Conservation (phyloP, 768 basidiomycete species). For the Boletus speciosus region DNA sequence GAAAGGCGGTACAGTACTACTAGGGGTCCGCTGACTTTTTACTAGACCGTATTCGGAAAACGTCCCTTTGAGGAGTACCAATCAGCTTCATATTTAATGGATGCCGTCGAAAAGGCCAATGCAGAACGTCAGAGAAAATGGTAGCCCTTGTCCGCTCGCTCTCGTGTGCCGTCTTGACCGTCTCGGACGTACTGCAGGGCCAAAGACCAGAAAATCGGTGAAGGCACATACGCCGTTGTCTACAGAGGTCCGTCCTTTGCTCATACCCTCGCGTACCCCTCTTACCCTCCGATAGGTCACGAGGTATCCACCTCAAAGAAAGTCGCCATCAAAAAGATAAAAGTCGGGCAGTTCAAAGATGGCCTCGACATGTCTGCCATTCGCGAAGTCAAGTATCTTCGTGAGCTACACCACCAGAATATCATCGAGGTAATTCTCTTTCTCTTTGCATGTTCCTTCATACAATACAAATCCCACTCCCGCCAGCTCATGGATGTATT, state of each 20-base stretch:
- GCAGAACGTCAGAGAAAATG: constrained; percentile 67
- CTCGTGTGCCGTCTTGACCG: constrained; percentile 5
- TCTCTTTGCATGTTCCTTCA: background rate
- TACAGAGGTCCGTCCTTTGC: constrained; percentile 64
- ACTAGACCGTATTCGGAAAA: background rate
- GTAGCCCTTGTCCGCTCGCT: constrained; percentile 32
- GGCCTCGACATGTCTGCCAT: constrained; percentile 99
- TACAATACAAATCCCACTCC: background rate
- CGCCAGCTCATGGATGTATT: constrained; percentile 93
- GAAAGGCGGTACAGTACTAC: background rate
- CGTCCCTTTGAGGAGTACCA: background rate
- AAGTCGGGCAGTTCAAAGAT: constrained; percentile 94
- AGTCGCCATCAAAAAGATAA: constrained; percentile 98
- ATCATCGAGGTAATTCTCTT: constrained; percentile 73
- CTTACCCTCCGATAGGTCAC: constrained; percentile 46
- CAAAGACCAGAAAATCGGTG: constrained; percentile 80
- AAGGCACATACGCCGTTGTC: constrained; percentile 95
- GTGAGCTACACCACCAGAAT: constrained; percentile 91
- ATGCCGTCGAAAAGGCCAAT: constrained; percentile 80
- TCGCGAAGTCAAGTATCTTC: constrained; percentile 94
- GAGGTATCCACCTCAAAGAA: constrained; percentile 73
- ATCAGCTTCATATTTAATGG: constrained; percentile 40
- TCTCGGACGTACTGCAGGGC: constrained; percentile 44
- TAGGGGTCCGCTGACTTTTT: too few species aligned
- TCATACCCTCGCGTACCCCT: background rate